Percentiles rank a stretch among this genome's conserved stretches.
These are phyloP conservation scores for Dentipellis sp. DNA, from an alignment of 768 basidiomycete species.

Conservation along the genomic window DNA sequence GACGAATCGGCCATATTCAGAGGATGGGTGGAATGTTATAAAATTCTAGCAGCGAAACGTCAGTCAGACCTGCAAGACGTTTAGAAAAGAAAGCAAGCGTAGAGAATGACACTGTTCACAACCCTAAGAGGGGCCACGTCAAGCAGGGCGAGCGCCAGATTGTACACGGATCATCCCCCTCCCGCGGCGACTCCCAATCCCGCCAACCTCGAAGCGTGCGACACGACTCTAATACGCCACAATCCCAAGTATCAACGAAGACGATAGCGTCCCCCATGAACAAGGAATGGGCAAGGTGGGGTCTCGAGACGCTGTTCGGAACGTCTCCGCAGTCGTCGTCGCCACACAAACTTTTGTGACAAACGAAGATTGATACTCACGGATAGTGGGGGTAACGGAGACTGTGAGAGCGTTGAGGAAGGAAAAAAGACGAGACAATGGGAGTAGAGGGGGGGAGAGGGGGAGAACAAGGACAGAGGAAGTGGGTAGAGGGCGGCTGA, in stretches of 20 bases:
- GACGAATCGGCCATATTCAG: slow-evolving; percentile 65
- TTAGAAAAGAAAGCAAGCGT: background rate
- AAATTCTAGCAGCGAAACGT: slow-evolving; percentile 9
- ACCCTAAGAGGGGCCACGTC: no score
- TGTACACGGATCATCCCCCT: background rate
- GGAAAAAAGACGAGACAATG: slow-evolving; percentile 3
- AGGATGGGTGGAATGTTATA: slow-evolving; percentile 7
- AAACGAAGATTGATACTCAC: background rate
- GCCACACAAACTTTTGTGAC: background rate
- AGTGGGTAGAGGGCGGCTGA: slow-evolving; percentile 16
- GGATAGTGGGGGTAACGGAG: background rate
- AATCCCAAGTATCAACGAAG: no score
- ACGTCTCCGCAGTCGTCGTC: background rate
- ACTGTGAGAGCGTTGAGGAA: slow-evolving; percentile 1
- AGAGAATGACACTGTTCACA: no score
- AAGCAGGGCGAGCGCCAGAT: background rate
- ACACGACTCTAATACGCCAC: background rate
- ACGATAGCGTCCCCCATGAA: no score
- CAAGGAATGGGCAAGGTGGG: background rate
- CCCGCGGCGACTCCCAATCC: background rate
- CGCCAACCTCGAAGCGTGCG: background rate
- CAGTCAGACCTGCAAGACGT: slow-evolving; percentile 1
- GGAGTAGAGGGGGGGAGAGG: slow-evolving; percentile 5
- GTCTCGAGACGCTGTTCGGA: background rate
- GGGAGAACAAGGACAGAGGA: slow-evolving; percentile 11